Evolutionary conservation across 345 rosid species (phyloP).

Genomic region (Sapria himalayana): DNA sequence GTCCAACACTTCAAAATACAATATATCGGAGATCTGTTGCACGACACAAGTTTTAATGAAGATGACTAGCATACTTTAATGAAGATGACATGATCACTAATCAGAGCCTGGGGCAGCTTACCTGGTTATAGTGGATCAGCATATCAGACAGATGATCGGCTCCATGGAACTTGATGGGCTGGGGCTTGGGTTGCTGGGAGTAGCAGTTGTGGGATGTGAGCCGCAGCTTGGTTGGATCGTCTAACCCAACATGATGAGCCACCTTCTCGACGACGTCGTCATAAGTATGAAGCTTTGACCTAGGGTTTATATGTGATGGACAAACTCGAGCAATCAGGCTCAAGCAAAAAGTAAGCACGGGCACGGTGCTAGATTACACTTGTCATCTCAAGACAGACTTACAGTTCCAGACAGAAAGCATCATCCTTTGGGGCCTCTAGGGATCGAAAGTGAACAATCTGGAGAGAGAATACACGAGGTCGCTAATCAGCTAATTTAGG

Average conservation of each 20-base stretch:
- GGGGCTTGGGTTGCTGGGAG: conserved; percentile 97
- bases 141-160: conserved; percentile 74
- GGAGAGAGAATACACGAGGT: conserved; percentile 9
- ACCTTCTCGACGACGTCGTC: conserved; percentile 88
- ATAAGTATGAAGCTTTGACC: conserved; percentile 80
- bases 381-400: too few species aligned
- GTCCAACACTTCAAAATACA: conserved; percentile 90
- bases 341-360: background rate
- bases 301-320: conserved; percentile 9
- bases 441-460: conserved; percentile 73
- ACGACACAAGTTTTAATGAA: conserved; percentile 2
- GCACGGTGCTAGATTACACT: too few species aligned
- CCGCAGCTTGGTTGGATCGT: conserved; percentile 76
- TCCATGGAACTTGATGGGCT: conserved; percentile 75
- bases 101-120: conserved; percentile 6
- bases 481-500: too few species aligned
- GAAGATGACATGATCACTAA: too few species aligned
- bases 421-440: conserved; percentile 82
- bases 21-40: conserved; percentile 60
- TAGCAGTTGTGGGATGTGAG: conserved; percentile 96
- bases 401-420: conserved; percentile 80
- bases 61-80: background rate
- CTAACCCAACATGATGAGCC: conserved; percentile 66
- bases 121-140: conserved; percentile 90
- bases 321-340: background rate